A percentile compares a stretch with the other conserved stretches of the same genome.
These are phyloP conservation scores for Infundibulicybe gibba DNA, from an alignment of 768 basidiomycete species.

Conservation along the genomic window DNA sequence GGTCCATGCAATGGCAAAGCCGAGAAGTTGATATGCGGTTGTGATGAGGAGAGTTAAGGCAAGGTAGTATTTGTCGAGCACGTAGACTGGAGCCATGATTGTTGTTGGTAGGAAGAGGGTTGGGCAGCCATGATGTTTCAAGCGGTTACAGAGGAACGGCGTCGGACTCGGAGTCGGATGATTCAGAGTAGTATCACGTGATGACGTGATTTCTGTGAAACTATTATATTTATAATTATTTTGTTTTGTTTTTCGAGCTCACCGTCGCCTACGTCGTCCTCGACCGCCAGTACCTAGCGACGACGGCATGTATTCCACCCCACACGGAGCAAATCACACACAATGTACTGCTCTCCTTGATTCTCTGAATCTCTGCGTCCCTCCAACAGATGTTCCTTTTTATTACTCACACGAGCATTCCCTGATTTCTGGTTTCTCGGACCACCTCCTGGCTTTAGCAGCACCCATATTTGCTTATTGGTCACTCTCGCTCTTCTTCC, in stretches of 20 bases:
- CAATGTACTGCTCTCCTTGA: slow-evolving; percentile 26
- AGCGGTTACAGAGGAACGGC: slow-evolving; percentile 5
- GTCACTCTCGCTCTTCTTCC: slow-evolving; percentile 76
- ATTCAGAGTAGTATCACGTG: neutral
- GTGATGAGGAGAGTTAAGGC: slow-evolving; percentile 48
- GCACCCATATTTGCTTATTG: slow-evolving; percentile 85
- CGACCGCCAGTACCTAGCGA: neutral
- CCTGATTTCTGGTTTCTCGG: slow-evolving; percentile 58
- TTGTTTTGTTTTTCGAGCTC: neutral
- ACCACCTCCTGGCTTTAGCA: slow-evolving; percentile 66
- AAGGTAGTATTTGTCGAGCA: slow-evolving; percentile 48
- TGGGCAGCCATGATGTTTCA: no score
- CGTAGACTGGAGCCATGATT: slow-evolving; percentile 35
- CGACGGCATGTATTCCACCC: slow-evolving; percentile 2
- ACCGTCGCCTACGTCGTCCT: neutral
- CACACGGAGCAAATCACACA: slow-evolving; percentile 32
- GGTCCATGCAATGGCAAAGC: slow-evolving; percentile 66
- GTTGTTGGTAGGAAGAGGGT: no score
- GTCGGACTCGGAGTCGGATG: slow-evolving; percentile 9
- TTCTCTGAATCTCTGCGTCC: slow-evolving; percentile 34
- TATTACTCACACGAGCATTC: slow-evolving; percentile 47
- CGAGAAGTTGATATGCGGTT: slow-evolving; percentile 53
- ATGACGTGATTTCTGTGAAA: neutral
- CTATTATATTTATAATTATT: neutral
- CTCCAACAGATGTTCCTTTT: slow-evolving; percentile 38